A percentile compares a stretch with the other conserved stretches of the same genome.
phyloP scores from a whole-genome alignment of 345 rosid genomes.

The Hypericum perforatum region DNA sequence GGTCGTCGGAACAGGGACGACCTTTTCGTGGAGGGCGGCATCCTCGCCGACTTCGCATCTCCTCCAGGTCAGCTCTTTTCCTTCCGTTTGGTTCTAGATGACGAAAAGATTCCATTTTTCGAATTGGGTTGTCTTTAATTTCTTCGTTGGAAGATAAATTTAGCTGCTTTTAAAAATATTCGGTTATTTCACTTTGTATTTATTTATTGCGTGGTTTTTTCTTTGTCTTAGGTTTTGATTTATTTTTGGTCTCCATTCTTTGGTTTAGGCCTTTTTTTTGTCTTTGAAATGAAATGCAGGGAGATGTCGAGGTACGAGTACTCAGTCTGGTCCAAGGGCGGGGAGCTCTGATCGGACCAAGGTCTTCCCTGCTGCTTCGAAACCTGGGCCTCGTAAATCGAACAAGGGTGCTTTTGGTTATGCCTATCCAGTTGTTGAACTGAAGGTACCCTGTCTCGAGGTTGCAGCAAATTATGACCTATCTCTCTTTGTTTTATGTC shows the following conservation, averaged over 20 bases:
- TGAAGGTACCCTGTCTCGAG: conserved; percentile 30
- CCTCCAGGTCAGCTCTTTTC: neutral
- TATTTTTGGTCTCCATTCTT: neutral
- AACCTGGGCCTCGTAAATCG: conserved; percentile 24
- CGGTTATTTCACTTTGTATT: too few species aligned
- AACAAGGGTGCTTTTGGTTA: conserved; percentile 31
- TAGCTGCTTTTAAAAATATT: too few species aligned
- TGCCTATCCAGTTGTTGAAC: conserved; percentile 37
- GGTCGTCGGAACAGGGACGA: neutral
- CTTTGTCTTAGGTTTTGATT: neutral
- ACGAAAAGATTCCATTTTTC: neutral
- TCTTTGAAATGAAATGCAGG: conserved; percentile 27
- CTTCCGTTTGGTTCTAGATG: neutral
- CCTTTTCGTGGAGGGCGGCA: conserved; percentile 1
- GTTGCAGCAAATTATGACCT: neutral
- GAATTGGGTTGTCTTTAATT: too few species aligned
- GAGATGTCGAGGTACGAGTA: conserved; percentile 22
- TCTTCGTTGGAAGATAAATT: too few species aligned
- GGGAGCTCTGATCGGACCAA: conserved; percentile 31
- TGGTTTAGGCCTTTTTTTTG: conserved; percentile 4
- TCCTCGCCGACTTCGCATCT: neutral
- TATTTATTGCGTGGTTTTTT: neutral
- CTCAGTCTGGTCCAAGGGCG: conserved; percentile 15
- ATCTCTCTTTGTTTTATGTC: neutral
- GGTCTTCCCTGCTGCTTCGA: conserved; percentile 29